Evolutionary conservation across 2,329 filamentous ascomycete species (phyloP).

Genomic region (Aspergillus sp.): DNA sequence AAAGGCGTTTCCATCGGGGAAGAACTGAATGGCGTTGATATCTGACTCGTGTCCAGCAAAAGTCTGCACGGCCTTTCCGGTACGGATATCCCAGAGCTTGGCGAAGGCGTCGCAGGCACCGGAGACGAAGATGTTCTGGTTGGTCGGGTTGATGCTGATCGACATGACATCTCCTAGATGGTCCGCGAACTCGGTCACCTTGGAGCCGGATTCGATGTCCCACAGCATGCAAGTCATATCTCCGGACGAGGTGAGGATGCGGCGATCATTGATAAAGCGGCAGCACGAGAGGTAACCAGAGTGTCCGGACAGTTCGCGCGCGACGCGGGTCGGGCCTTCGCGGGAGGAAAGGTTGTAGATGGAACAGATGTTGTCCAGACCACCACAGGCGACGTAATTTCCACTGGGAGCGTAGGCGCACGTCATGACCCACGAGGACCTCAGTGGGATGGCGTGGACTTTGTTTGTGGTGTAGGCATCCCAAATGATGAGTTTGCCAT

Average conservation of each 20-base stretch:
- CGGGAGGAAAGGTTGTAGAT: constrained; percentile 98
- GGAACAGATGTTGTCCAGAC: constrained; percentile 98
- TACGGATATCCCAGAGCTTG: constrained; percentile 97
- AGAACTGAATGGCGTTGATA: constrained; percentile 99
- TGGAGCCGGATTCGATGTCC: constrained; percentile 97
- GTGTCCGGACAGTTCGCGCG: constrained; percentile 91
- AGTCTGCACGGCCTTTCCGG: constrained; percentile 96
- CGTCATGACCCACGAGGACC: constrained; percentile 99
- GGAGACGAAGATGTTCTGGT: constrained; percentile 99
- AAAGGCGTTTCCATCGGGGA: constrained; percentile 97
- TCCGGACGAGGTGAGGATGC: constrained; percentile 94
- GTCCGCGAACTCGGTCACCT: constrained; percentile 96
- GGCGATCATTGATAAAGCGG: constrained; percentile 96
- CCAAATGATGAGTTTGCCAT: constrained; percentile 99
- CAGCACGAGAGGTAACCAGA: constrained; percentile 98
- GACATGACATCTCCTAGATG: constrained; percentile 99
- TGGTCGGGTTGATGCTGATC: constrained; percentile 98
- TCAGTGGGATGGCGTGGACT: constrained; percentile 94
- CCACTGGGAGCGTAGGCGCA: constrained; percentile 98
- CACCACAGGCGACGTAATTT: constrained; percentile 97
- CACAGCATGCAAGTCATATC: constrained; percentile 99
- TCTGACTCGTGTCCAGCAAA: constrained; percentile 98
- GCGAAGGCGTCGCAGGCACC: constrained; percentile 98
- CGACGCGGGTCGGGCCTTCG: constrained; percentile 95
- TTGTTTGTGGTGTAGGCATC: constrained; percentile 99